These are phyloP conservation scores for Neurospora sp. DNA, from an alignment of 495 filamentous ascomycete species.

Conservation along the genomic window DNA sequence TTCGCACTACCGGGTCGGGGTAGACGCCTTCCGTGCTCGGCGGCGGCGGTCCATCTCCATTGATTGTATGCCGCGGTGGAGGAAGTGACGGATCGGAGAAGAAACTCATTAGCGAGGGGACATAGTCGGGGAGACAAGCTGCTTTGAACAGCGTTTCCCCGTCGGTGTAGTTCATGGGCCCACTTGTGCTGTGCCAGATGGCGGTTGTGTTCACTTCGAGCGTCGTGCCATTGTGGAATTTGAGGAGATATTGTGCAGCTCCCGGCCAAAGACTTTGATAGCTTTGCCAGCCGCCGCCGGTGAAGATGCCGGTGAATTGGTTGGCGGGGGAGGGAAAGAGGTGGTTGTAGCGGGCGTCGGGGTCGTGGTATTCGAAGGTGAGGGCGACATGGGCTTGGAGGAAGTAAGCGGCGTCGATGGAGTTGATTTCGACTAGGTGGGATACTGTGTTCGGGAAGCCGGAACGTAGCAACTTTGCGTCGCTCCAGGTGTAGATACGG, in stretches of 20 bases:
- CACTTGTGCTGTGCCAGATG: background rate
- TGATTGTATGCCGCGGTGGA: background rate
- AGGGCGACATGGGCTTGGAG: background rate
- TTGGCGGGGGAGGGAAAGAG: constrained; percentile 5
- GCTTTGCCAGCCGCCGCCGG: background rate
- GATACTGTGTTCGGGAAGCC: background rate
- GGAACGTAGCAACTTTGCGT: background rate
- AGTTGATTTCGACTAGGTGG: background rate
- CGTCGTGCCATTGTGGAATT: constrained; percentile 10
- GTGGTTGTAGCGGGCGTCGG: constrained; percentile 5
- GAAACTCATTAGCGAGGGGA: background rate
- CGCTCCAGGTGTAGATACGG: background rate
- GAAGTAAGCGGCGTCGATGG: background rate
- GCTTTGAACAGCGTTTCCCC: background rate
- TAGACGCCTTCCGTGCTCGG: background rate
- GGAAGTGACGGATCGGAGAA: background rate
- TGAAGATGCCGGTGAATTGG: background rate
- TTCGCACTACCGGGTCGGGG: background rate
- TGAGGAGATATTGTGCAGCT: background rate
- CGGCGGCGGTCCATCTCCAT: background rate
- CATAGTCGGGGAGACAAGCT: background rate
- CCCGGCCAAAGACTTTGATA: background rate
- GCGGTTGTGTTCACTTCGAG: constrained; percentile 3
- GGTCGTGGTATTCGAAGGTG: background rate
- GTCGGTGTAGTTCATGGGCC: background rate